Base-by-base conservation (phyloP, 495 filamentous ascomycete species). In the Astrocystis sublimbata region DNA sequence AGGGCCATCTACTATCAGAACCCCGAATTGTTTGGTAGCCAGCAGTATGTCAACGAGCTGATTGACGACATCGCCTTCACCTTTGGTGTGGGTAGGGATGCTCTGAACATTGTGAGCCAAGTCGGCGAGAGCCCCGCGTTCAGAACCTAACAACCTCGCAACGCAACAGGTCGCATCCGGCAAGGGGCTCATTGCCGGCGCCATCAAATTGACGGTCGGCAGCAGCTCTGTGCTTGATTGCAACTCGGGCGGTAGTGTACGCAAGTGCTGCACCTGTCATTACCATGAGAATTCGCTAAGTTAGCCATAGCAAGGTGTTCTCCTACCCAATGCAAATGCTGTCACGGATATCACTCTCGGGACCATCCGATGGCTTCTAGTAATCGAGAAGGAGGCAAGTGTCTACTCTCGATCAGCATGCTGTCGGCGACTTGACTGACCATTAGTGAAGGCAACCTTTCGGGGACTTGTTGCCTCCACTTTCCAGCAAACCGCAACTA, bases 1-100 rank as follows among this genome's bases (percentile, higher is more conserved):
- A 96, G 94, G 67, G 92, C 94, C 62, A 90, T 98, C 13, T 98
- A 91, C 74, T 98, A 98, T 71, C 88, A 89, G 58, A 85, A 96
- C 65, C 87, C 90, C 0, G 82, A 85, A 41, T 82, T 94, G 1
- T 98, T 97, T 73, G 81, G 81, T 40, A 89, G 80, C 26, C 96
- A 98, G 67, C 66, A 67, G 15, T 82, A 87, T 5, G 92, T 98
- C 0, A 87, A 98, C 67, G 74, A 76, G 1, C 84, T 93, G 61
- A 81, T 98, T 2, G 92, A 98, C 67, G 91, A 93, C 63, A 75
- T 98, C 45, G 91, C 93, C 0, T 88, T 83, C 61, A 96, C 93
- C 0, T 85, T 93, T 43, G 79, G 81, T 12, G 72, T 91, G 9
- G 78, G 82, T 17, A 81, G 91, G 56, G 74, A 78, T 43, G 76